Evolutionary conservation across 192 early-diverging fungal genomes (phyloP).

Genomic region (Backusella tarrabulga): DNA sequence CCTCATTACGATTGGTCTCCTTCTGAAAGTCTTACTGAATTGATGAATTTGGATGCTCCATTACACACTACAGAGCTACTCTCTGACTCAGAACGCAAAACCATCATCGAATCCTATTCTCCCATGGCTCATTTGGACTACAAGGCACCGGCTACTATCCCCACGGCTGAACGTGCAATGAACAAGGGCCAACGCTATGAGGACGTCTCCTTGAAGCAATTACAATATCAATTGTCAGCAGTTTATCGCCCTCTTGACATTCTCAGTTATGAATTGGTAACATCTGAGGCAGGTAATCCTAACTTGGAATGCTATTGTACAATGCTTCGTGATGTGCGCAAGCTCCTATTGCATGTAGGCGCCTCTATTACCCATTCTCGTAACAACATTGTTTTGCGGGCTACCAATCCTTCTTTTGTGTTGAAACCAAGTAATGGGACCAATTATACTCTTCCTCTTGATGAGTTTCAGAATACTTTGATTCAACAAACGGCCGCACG

Average conservation of each 20-base stretch:
- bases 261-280: too few species aligned
- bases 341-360: too few species aligned
- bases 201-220: too few species aligned
- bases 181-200: neutral
- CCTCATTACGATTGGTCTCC: constrained; percentile 11
- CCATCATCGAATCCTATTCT: constrained; percentile 6
- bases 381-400: neutral
- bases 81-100: constrained; percentile 1
- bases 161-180: neutral
- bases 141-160: neutral
- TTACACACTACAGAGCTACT: neutral
- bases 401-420: neutral
- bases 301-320: too few species aligned
- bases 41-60: neutral
- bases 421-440: neutral
- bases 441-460: neutral
- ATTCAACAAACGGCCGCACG: neutral
- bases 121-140: neutral
- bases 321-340: too few species aligned
- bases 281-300: too few species aligned
- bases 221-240: too few species aligned
- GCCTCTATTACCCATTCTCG: neutral
- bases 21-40: neutral
- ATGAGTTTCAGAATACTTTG: too few species aligned
- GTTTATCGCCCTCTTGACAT: too few species aligned